Percentiles rank a stretch among this genome's conserved stretches.
These are phyloP conservation scores for Candida labiduridarum DNA, from an alignment of 1,139 yeast species.

Conservation along the genomic window DNA sequence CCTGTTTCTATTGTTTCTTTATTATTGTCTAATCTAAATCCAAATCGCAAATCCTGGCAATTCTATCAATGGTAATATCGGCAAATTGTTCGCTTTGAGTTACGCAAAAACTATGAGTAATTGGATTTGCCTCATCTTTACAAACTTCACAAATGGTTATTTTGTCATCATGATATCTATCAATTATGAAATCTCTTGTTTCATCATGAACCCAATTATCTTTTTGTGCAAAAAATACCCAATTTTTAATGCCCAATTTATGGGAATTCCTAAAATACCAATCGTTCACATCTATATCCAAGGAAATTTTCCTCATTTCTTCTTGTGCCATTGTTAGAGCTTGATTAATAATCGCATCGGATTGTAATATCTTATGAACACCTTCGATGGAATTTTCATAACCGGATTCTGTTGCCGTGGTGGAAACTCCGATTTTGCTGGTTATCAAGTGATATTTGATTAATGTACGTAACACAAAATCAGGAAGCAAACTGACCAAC, in stretches of 20 bases:
- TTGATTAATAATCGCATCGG: slow-evolving; percentile 49
- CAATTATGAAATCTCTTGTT: slow-evolving; percentile 45
- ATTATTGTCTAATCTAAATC: background rate
- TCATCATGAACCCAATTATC: slow-evolving; percentile 65
- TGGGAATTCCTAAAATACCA: slow-evolving; percentile 46
- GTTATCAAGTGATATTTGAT: slow-evolving; percentile 8
- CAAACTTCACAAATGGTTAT: slow-evolving; percentile 26
- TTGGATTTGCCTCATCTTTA: slow-evolving; percentile 31
- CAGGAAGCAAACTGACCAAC: slow-evolving; percentile 22
- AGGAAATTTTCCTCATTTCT: slow-evolving; percentile 53
- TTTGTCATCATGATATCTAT: slow-evolving; percentile 36
- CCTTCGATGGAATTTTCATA: slow-evolving; percentile 46
- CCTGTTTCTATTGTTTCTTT: background rate
- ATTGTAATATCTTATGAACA: slow-evolving; percentile 41
- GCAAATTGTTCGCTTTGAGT: slow-evolving; percentile 56
- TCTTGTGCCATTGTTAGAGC: slow-evolving; percentile 57
- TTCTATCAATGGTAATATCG: slow-evolving; percentile 32
- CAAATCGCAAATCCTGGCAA: slow-evolving; percentile 8
- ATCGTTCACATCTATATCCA: slow-evolving; percentile 45
- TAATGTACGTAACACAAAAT: slow-evolving; percentile 9
- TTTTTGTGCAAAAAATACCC: slow-evolving; percentile 57
- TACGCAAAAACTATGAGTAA: slow-evolving; percentile 61
- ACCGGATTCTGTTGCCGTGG: slow-evolving; percentile 13
- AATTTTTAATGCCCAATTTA: slow-evolving; percentile 28
- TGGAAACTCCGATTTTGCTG: background rate